Evolutionary conservation across 768 basidiomycete species (phyloP).

Genomic region (Lactarius hengduanensis): DNA sequence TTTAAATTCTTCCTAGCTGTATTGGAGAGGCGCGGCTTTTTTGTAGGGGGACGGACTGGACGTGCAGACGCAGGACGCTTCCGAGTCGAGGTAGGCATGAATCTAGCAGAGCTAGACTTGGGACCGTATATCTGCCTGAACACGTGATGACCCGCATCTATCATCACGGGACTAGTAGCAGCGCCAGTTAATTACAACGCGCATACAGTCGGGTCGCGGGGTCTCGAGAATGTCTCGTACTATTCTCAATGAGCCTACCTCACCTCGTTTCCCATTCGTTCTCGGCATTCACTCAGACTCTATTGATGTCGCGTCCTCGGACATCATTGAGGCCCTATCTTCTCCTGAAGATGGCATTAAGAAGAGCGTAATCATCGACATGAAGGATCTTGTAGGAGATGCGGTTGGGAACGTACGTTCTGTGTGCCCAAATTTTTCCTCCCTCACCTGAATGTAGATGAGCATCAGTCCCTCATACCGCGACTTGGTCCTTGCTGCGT

Average conservation of each 20-base stretch:
- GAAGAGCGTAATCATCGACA: conserved; percentile 67
- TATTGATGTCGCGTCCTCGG: not conserved
- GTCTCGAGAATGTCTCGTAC: conserved; percentile 7
- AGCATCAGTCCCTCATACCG: conserved; percentile 86
- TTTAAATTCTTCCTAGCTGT: not conserved
- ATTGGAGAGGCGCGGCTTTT: conserved; percentile 11
- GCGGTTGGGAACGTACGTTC: conserved; percentile 77
- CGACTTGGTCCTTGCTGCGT: conserved; percentile 91
- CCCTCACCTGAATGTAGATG: conserved; percentile 52
- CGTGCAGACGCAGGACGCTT: conserved; percentile 14
- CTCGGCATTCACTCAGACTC: not conserved
- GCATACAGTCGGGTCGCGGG: not conserved
- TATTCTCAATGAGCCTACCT: not conserved
- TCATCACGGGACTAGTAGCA: not conserved
- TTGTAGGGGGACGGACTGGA: not conserved
- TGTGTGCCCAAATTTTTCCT: not conserved
- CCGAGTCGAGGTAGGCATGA: conserved; percentile 13
- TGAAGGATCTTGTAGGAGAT: conserved; percentile 76
- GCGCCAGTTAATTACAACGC: not conserved
- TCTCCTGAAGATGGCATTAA: conserved; percentile 57
- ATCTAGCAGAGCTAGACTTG: not conserved
- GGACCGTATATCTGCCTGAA: not conserved
- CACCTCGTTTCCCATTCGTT: not conserved
- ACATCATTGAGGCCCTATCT: conserved; percentile 28
- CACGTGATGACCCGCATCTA: not conserved